These are phyloP conservation scores for Skeletonema grethae DNA, from an alignment of 108 stramenopile genomes.

Conservation along the genomic window DNA sequence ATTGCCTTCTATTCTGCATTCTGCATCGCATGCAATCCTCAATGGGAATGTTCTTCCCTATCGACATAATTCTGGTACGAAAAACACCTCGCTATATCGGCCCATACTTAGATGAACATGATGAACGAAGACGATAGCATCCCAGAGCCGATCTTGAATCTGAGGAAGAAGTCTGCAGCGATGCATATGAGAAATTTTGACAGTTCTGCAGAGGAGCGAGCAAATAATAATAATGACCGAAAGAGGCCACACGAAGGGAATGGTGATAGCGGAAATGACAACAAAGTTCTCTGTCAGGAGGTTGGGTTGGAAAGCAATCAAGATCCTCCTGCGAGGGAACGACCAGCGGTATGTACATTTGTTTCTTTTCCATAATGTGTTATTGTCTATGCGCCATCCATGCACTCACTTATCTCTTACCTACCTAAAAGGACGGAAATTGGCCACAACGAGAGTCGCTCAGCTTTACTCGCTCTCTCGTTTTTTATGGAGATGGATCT, in stretches of 20 bases:
- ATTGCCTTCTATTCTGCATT: too few relatives aligned
- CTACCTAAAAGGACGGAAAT: slow-evolving; percentile 27
- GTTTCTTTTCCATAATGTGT: neutral
- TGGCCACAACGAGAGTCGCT: slow-evolving; percentile 69
- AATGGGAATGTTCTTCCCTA: neutral
- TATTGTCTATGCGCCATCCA: neutral
- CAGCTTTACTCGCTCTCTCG: slow-evolving; percentile 85
- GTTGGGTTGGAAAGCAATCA: slow-evolving; percentile 5
- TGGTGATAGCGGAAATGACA: neutral
- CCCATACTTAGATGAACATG: neutral
- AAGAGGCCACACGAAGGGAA: slow-evolving; percentile 1
- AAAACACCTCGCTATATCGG: neutral
- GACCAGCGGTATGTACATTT: slow-evolving; percentile 54
- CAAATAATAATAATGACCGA: neutral
- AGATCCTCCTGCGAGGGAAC: slow-evolving; percentile 84
- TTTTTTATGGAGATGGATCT: slow-evolving; percentile 88
- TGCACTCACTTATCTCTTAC: neutral
- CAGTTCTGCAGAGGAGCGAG: slow-evolving; percentile 5
- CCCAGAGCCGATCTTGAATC: slow-evolving; percentile 12
- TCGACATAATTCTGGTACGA: too few relatives aligned
- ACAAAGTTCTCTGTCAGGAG: neutral
- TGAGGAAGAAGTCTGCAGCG: slow-evolving; percentile 15
- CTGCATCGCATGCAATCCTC: too few relatives aligned
- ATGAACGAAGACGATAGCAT: neutral
- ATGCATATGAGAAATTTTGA: slow-evolving; percentile 2